Evolutionary conservation across 805 yeast genomes (phyloP).

Genomic region (Kodamaea restingae): DNA sequence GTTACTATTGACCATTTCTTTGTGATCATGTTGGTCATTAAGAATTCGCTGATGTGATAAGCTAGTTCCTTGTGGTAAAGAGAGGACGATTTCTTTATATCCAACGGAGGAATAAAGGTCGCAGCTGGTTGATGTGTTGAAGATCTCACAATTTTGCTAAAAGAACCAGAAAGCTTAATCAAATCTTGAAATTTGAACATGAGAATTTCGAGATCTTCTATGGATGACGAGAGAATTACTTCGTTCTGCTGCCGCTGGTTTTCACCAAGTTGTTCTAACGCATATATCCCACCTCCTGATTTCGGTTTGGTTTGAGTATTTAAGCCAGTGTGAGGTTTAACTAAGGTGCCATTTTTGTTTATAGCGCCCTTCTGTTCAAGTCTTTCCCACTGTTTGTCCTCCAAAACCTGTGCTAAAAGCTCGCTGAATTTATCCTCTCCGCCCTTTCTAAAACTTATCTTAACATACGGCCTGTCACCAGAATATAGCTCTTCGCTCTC

Average conservation of each 20-base stretch:
- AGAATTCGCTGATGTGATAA: conserved; percentile 73
- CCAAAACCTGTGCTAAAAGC: conserved; percentile 38
- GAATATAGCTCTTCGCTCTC: conserved; percentile 35
- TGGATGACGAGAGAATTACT: conserved; percentile 57
- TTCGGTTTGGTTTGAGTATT: conserved; percentile 3
- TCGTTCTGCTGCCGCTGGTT: conserved; percentile 55
- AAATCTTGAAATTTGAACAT: conserved; percentile 78
- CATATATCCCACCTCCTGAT: conserved; percentile 58
- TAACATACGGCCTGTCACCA: conserved; percentile 41
- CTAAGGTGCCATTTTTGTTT: conserved; percentile 20
- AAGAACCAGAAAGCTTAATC: conserved; percentile 50
- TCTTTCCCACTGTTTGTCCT: conserved; percentile 47
- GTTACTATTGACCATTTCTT: conserved; percentile 36
- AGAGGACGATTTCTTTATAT: conserved; percentile 30
- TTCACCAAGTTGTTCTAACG: conserved; percentile 57
- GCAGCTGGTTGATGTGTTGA: background rate
- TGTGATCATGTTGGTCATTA: conserved; percentile 32
- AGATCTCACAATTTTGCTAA: conserved; percentile 16
- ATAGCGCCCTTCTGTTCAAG: conserved; percentile 30
- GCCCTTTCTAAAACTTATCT: conserved; percentile 71
- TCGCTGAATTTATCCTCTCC: conserved; percentile 57
- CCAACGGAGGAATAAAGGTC: conserved; percentile 27
- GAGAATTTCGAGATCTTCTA: conserved; percentile 71
- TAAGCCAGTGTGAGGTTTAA: conserved; percentile 1
- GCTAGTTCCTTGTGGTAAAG: conserved; percentile 65